Base-by-base conservation (phyloP, 2,329 filamentous ascomycete genomes). In the Alternaria sp. region DNA sequence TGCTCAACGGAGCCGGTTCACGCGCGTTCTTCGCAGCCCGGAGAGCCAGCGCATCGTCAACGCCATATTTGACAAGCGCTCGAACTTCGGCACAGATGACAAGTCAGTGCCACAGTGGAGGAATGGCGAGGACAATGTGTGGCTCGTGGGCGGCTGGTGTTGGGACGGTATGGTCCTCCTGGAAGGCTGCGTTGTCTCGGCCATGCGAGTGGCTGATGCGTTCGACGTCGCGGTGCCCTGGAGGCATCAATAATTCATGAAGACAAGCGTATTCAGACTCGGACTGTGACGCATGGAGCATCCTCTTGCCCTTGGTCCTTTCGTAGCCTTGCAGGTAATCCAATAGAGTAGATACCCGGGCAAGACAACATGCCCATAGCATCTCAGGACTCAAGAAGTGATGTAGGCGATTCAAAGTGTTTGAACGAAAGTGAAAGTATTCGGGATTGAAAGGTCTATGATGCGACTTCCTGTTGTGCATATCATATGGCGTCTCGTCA, bases 81-180 rank as follows among this genome's bases (percentile, higher is more conserved):
- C 63, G 47, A 17, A 32, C 13, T 30, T 44, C 10, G 36, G 23
- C 17, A 44, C 25, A 7, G 57, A 69, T n/a, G 73, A 73, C 17
- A 73, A 76, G 58, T 49, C 62, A 13, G 53, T 69, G 10, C 61
- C 65, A 6, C 30, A 57, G 21, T 89, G 87, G 86, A 80, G 74
- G 8, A 89, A 87, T 61, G 87, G 87, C 0, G 79, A 86, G 53
- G 81, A 82, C 8, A 81, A 83, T 44, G 83, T 89, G 0, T 89
- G 84, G 82, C 69, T 89, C 12, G 81, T 83, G 1, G 87, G 87
- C 6, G 85, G 86, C 0, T 89, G 87, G 88, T 89, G 87, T 67
- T 89, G 87, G 87, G 87, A 89, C 72, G 87, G 87, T 3, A 87
- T 89, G 86, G 86, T 89, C 1, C 67, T 89, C 15, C 73, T 89